Evolutionary conservation across 768 basidiomycete genomes (phyloP).

Genomic region (Termitomyces sp.): DNA sequence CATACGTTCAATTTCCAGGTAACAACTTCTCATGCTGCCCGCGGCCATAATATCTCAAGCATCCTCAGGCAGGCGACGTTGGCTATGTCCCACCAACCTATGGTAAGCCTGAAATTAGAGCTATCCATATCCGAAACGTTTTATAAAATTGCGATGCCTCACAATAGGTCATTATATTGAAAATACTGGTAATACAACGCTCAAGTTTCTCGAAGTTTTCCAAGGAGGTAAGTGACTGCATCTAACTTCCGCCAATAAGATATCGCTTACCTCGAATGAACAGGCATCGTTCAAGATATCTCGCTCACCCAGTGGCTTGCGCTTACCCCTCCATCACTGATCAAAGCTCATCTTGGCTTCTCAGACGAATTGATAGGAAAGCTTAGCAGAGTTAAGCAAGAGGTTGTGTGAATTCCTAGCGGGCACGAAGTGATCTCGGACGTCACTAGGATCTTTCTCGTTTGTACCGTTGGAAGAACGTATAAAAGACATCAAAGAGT

Average conservation of each 20-base stretch:
- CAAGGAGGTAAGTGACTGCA: conserved; percentile 36
- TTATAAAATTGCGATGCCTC: not conserved
- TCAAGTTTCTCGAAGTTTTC: conserved; percentile 63
- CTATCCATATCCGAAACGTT: not conserved
- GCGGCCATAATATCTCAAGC: not conserved
- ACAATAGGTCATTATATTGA: conserved; percentile 61
- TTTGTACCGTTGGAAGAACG: not conserved
- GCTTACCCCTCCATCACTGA: conserved; percentile 52
- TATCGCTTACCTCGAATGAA: not conserved
- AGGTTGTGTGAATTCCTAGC: conserved; percentile 30
- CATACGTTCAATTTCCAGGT: conserved; percentile 31
- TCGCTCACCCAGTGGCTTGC: conserved; percentile 64
- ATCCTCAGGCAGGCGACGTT: conserved; percentile 33
- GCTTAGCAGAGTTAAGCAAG: conserved; percentile 49
- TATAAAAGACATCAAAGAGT: not conserved
- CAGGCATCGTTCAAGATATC: conserved; percentile 45
- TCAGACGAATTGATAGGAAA: conserved; percentile 46
- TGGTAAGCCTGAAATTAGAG: conserved; percentile 19
- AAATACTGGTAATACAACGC: conserved; percentile 58
- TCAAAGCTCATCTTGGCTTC: conserved; percentile 59
- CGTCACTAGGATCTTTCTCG: not conserved
- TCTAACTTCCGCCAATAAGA: not conserved
- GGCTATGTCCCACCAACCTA: conserved; percentile 36
- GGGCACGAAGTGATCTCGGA: not conserved
- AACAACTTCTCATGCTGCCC: conserved; percentile 1